A percentile compares a stretch with the other conserved stretches of the same genome.
Conservation (phyloP, 495 filamentous ascomycete species). For the Aspergillus nanangensis region DNA sequence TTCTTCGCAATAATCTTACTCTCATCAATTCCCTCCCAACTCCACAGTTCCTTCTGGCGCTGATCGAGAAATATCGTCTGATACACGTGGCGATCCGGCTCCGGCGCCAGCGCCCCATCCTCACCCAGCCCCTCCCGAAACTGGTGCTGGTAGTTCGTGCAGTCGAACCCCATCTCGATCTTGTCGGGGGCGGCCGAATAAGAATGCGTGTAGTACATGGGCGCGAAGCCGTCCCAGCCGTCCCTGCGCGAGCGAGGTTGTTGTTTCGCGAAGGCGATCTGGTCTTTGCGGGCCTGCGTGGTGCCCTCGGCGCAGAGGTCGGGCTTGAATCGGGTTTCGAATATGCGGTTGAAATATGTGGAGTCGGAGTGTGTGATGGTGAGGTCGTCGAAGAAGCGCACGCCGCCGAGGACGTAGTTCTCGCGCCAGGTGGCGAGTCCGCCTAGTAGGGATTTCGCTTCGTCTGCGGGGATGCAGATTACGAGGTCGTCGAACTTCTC, state of each 20-base stretch:
- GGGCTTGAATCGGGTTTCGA: conserved; percentile 62
- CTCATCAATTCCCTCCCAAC: conserved; percentile 63
- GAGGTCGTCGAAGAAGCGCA: conserved; percentile 78
- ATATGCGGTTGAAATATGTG: conserved; percentile 71
- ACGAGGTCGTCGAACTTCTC: conserved; percentile 76
- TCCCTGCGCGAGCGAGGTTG: conserved; percentile 26
- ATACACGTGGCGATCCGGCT: conserved; percentile 64
- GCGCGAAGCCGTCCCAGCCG: conserved; percentile 53
- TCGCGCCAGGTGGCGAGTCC: conserved; percentile 60
- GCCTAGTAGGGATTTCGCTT: conserved; percentile 61
- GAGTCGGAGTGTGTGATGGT: conserved; percentile 77
- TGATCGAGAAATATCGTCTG: conserved; percentile 83
- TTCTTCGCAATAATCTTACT: conserved; percentile 66
- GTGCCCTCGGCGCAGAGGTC: conserved; percentile 47
- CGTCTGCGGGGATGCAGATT: conserved; percentile 66
- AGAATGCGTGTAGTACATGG: conserved; percentile 80
- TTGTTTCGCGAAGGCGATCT: conserved; percentile 50
- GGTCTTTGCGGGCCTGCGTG: conserved; percentile 40
- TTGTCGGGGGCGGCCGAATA: conserved; percentile 59
- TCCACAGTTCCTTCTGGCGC: conserved; percentile 61
- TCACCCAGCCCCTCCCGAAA: conserved; percentile 52
- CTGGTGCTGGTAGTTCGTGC: conserved; percentile 80
- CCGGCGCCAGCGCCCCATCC: conserved; percentile 31
- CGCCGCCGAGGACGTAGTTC: conserved; percentile 62
- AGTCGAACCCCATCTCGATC: conserved; percentile 86